Base-by-base conservation (phyloP, 2,329 filamentous ascomycete species). In the Fusarium sp. region DNA sequence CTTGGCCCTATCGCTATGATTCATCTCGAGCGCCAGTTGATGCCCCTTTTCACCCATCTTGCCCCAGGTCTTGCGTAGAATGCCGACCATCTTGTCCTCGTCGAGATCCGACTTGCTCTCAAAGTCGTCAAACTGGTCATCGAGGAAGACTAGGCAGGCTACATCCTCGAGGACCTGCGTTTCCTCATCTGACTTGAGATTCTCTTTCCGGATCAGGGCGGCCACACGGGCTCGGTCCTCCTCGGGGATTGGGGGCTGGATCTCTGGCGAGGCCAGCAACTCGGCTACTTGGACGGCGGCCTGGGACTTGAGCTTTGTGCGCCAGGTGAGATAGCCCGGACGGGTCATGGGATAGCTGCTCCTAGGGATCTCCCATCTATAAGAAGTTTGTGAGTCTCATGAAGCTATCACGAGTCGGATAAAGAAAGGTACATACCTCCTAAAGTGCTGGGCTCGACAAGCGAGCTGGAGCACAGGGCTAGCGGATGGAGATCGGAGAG, bases 61-160 rank as follows among this genome's bases (percentile, higher is more conserved):
- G 51, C 74, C 88, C 90, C 90, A 93, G 13, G 90, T 92, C 85
- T 93, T 93, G 72, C 82, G 82, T 77, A 93, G 76, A 69, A 93
- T 92, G 16, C 80, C 81, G 18, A 95, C 77, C 64, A 93, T 88
- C 84, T 96, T 96, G 55, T 89, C 90, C 80, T 95, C 91, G 75
- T 93, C 91, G 14, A 85, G 77, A 58, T 89, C 85, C 27, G 87
- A 85, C 76, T 85, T 83, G 71, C 78, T 84, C 82, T 93, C 90
- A 79, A 96, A 97, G 55, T 86, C 87, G 74, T 94, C 93, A 68
- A 96, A 91, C 76, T 96, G 91, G 77, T 95, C 92, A 77, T 96
- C 93, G 70, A 97, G 80, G 77, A 97, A 97, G 27, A 96, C 93
- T 60, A 97, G 81, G 76, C 93, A 96, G 3, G 93, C 93, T 49